Conservation (phyloP, 148 eudicot species). For the Euryodendron excelsum region DNA sequence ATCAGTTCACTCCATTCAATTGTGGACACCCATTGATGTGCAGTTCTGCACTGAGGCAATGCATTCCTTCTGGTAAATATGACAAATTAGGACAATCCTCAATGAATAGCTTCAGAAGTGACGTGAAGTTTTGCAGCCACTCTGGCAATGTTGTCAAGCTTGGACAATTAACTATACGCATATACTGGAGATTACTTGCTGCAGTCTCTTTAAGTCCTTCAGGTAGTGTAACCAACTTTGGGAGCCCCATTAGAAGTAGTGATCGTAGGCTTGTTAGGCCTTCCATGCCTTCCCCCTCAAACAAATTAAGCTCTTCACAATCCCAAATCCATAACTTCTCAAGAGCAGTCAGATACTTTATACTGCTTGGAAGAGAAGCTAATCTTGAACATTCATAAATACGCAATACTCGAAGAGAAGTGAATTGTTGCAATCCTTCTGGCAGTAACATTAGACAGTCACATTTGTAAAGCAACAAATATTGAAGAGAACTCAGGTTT, state of each 20-base stretch:
- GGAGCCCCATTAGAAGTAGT: slow-evolving; percentile 26
- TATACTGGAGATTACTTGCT: slow-evolving; percentile 23
- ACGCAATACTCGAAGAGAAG: slow-evolving; percentile 25
- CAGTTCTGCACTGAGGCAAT: slow-evolving; percentile 16
- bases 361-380: slow-evolving; percentile 31
- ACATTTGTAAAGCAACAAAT: slow-evolving; percentile 27
- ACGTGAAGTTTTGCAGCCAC: slow-evolving; percentile 25
- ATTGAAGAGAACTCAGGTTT: slow-evolving; percentile 24
- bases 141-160: slow-evolving; percentile 30
- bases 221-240: slow-evolving; percentile 32
- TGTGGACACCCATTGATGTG: slow-evolving; percentile 13
- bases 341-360: slow-evolving; percentile 30
- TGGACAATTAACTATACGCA: slow-evolving; percentile 30
- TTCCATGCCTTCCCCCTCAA: slow-evolving; percentile 24
- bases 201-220: slow-evolving; percentile 26
- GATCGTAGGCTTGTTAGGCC: slow-evolving; percentile 33
- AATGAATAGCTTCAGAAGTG: slow-evolving; percentile 32
- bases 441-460: slow-evolving; percentile 23
- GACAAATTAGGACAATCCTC: slow-evolving; percentile 33
- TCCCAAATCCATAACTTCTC: slow-evolving; percentile 37
- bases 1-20: slow-evolving; percentile 13
- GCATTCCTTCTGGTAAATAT: slow-evolving; percentile 28
- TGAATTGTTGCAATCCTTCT: slow-evolving; percentile 26
- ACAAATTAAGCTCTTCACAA: slow-evolving; percentile 41
- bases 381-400: slow-evolving; percentile 37